Evolutionary conservation across 495 filamentous ascomycete species (phyloP), one percentile per base, ranked within the genome.

Genomic region (Podospora pseudoanserina): DNA sequence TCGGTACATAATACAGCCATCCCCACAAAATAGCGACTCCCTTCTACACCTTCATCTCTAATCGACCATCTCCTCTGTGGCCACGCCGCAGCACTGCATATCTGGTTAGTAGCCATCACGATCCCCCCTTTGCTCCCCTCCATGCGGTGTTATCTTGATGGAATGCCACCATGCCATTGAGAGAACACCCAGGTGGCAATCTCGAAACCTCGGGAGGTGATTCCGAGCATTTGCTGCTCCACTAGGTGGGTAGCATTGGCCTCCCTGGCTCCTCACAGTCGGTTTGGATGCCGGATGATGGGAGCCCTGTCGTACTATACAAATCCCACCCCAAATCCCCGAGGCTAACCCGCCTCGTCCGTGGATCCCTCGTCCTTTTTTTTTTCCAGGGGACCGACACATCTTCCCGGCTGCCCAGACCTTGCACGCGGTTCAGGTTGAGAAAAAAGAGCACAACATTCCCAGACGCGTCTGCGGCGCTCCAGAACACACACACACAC

Each of bases 161-260:
- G 63, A 23, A 65, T 57, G 65, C 65, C 55, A 66, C 61, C 53
- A 56, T 68, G 61, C 62, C 59, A 34, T 65, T 49, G 65, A 63
- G 64, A 68, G 65, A 65, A 60, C 60, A 60, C 76, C 74, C 73
- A 79, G 39, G 77, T 79, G 78, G 76, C 73, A 73, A 75, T 75
- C 71, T 78, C 77, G 74, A 80, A 77, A 79, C 75, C 73, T 77
- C 78, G 77, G 78, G 78, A 75, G 71, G 73, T 74, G 74, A 73
- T 80, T 81, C 79, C 80, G 80, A 77, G 76, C 70, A 76, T 72
- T 80, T 74, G 68, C 75, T 76, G 72, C 78, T 80, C 76, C 80
- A 79, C 77, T 61, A 44, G 60, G 67, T 70, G 72, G 67, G 69
- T 73, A 63, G 70, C 72, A 70, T 67, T 70, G 60, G 65, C 69